Evolutionary conservation across 2,329 filamentous ascomycete genomes (phyloP).

Genomic region (Cladosporium sp.): DNA sequence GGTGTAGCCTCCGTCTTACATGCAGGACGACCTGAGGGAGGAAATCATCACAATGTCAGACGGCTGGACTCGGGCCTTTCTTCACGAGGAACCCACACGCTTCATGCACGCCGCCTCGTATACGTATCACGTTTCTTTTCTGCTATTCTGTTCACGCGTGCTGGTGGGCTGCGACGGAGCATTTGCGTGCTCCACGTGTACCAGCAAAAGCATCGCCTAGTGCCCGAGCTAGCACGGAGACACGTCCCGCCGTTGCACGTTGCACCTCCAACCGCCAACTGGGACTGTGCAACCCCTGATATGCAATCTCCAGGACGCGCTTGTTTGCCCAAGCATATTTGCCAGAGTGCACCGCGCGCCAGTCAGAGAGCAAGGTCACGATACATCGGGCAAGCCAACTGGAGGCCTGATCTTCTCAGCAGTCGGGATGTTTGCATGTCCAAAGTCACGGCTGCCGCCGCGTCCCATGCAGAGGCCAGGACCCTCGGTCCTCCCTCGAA

Average conservation of each 20-base stretch:
- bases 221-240: slow-evolving; percentile 2
- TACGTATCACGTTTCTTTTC: neutral
- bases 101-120: neutral
- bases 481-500: neutral
- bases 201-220: neutral
- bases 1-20: no score
- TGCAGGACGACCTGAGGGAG: no score
- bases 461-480: neutral
- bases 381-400: neutral
- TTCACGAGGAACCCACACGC: neutral
- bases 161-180: neutral
- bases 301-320: neutral
- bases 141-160: neutral
- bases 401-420: slow-evolving; percentile 6
- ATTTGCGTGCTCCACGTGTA: neutral
- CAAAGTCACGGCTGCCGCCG: neutral
- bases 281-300: slow-evolving; percentile 5
- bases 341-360: neutral
- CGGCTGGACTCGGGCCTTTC: slow-evolving; percentile 3
- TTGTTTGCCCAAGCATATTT: neutral
- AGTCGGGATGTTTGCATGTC: neutral
- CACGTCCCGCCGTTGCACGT: neutral
- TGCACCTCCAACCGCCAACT: neutral
- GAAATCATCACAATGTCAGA: neutral
- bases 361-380: neutral